Evolutionary conservation across 2,329 filamentous ascomycete genomes (phyloP).

Genomic region (Diaporthe humulicola): DNA sequence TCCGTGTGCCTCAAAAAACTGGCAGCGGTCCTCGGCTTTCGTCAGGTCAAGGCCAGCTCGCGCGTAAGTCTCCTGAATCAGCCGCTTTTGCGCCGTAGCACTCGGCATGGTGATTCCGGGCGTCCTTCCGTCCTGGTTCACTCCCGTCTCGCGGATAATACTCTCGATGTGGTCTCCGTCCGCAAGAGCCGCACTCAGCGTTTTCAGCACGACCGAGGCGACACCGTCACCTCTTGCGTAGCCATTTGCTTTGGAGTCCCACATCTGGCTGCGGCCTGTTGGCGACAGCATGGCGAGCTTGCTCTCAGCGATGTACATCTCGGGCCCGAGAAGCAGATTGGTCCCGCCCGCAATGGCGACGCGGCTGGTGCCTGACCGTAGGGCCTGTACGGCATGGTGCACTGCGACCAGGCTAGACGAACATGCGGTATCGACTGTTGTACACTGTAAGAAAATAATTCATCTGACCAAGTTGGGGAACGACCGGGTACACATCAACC

Average conservation of each 20-base stretch:
- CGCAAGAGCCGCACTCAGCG: slow-evolving; percentile 56
- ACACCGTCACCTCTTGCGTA: slow-evolving; percentile 60
- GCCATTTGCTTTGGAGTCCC: neutral
- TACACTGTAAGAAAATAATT: no score
- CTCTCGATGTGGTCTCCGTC: slow-evolving; percentile 57
- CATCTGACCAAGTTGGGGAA: no score
- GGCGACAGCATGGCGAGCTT: no score
- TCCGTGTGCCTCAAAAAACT: slow-evolving; percentile 58
- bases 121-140: slow-evolving; percentile 61
- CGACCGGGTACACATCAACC: no score
- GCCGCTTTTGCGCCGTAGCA: slow-evolving; percentile 50
- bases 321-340: no score
- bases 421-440: no score
- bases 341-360: no score
- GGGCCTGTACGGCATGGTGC: no score
- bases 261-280: no score
- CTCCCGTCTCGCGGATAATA: slow-evolving; percentile 56
- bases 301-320: no score
- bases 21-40: slow-evolving; percentile 49
- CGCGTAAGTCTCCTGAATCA: slow-evolving; percentile 56
- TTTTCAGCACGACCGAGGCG: slow-evolving; percentile 61
- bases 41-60: slow-evolving; percentile 52
- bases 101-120: slow-evolving; percentile 64
- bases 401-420: no score
- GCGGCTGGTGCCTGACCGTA: no score